Base-by-base conservation (phyloP, 805 yeast species). In the Saccharomycopsis guyanensis region DNA sequence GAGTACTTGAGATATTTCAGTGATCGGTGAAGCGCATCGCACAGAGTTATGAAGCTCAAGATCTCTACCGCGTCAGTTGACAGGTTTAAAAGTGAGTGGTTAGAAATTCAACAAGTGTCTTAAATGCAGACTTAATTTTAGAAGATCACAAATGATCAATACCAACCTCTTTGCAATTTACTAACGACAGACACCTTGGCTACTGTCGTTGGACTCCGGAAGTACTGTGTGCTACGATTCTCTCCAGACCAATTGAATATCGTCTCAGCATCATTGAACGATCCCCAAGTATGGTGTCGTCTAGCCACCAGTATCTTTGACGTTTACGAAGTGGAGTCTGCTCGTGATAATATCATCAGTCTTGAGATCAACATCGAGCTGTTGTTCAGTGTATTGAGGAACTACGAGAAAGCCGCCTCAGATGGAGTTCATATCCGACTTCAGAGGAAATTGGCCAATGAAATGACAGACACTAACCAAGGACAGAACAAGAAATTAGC, bases 241-340 rank as follows among this genome's bases (percentile, higher is more conserved):
- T 71, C 78, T 1, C 75, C 71, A 2, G 59, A 65, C 1, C 68
- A 68, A 46, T 60, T 82, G 36, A 58, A 66, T 33, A 68, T 80
- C 12, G 72, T 80, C 3, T 76, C 80, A 53, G 68, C 73, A 1
- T 67, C 73, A 6, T 53, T 70, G 23, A 66, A 70, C 38, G 82
- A 79, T 48, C 86, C 87, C 2, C 86, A 80, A 51, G 75, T 78
- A 2, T 82, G 87, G 86, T 72, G 82, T 53, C 75, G 74, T 49
- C 56, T 82, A 12, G 65, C 70, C 15, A 67, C 56, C 2, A 62
- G 68, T 12, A 57, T 78, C 33, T 73, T 80, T 65, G 68, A 67
- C 53, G 62, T 67, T 36, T 68, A 74, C 35, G 78, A 75, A 50
- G 68, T 78, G 29, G 71, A 67, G 42, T 74, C 82, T 38, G 54